These are phyloP conservation scores for Podospora anserina DNA, from an alignment of 495 filamentous ascomycete genomes.

Conservation along the genomic window DNA sequence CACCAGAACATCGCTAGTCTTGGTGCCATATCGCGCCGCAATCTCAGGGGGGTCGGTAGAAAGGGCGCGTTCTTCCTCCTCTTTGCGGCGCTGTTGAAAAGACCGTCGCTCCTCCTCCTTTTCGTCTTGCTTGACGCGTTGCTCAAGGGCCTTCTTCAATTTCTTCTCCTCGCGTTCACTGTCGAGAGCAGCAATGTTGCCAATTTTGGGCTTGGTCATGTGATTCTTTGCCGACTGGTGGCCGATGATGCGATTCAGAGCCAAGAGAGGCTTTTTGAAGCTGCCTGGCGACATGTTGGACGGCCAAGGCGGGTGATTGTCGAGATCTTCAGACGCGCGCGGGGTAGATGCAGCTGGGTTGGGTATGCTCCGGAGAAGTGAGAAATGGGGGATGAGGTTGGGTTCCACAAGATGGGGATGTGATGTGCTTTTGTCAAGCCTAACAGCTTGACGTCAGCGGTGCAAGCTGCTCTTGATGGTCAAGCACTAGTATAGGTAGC, in stretches of 20 bases:
- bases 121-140: conserved; percentile 49
- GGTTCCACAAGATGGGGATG: not conserved
- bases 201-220: conserved; percentile 44
- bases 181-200: conserved; percentile 46
- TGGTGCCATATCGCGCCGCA: conserved; percentile 58
- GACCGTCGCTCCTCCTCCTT: conserved; percentile 52
- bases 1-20: conserved; percentile 33
- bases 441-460: conserved; percentile 3
- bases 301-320: conserved; percentile 7
- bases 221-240: conserved; percentile 46
- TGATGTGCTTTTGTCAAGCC: not conserved
- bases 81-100: conserved; percentile 45
- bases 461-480: not conserved
- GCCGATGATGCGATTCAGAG: conserved; percentile 44
- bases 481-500: not conserved
- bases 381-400: not conserved
- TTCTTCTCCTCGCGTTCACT: conserved; percentile 51
- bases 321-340: not conserved
- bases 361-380: not conserved
- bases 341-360: not conserved
- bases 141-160: conserved; percentile 42
- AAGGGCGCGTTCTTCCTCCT: conserved; percentile 44
- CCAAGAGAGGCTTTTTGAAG: conserved; percentile 43
- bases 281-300: conserved; percentile 35
- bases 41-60: conserved; percentile 53